Conservation (phyloP, 768 basidiomycete species). For the Phlebiopsis gigantea region DNA sequence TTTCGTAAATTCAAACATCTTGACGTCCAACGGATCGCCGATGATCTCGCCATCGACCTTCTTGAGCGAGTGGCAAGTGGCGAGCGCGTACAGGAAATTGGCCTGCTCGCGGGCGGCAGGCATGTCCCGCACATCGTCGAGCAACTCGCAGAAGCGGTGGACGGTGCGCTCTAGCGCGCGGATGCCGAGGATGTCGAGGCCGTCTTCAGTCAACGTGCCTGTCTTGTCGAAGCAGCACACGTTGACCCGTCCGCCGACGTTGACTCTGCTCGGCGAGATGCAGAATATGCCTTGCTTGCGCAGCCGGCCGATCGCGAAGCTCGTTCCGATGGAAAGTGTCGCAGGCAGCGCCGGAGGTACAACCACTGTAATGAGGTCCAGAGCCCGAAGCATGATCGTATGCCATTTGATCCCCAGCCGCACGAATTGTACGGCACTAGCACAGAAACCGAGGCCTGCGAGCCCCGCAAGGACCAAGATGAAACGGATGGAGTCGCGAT, state of each 20-base stretch:
- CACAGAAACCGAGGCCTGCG: conserved; percentile 86
- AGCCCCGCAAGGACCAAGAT: conserved; percentile 90
- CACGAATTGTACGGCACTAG: conserved; percentile 89
- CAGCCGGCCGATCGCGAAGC: conserved; percentile 86
- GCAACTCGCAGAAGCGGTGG: conserved; percentile 84
- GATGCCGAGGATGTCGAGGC: conserved; percentile 93
- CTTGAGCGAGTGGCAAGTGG: conserved; percentile 95
- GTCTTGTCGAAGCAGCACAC: conserved; percentile 99
- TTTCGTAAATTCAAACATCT: conserved; percentile 96
- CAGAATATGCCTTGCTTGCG: conserved; percentile 89
- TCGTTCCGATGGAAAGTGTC: conserved; percentile 94
- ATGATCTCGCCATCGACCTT: conserved; percentile 83
- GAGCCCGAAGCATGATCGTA: conserved; percentile 85
- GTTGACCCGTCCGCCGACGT: conserved; percentile 93
- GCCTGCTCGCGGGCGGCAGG: conserved; percentile 69
- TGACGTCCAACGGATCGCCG: conserved; percentile 93
- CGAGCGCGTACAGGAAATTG: conserved; percentile 84
- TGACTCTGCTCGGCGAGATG: conserved; percentile 93
- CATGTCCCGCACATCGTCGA: conserved; percentile 82
- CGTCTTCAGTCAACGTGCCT: conserved; percentile 96
- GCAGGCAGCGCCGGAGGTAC: conserved; percentile 97
- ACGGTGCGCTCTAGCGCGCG: conserved; percentile 74
- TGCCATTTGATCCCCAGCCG: conserved; percentile 88
- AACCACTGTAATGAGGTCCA: conserved; percentile 95
- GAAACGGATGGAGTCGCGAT: conserved; percentile 86